A percentile compares a stretch with the other conserved stretches of the same genome.
phyloP scores from a whole-genome alignment of 192 early-diverging fungal genomes.

The Pilobolus umbonatus region DNA sequence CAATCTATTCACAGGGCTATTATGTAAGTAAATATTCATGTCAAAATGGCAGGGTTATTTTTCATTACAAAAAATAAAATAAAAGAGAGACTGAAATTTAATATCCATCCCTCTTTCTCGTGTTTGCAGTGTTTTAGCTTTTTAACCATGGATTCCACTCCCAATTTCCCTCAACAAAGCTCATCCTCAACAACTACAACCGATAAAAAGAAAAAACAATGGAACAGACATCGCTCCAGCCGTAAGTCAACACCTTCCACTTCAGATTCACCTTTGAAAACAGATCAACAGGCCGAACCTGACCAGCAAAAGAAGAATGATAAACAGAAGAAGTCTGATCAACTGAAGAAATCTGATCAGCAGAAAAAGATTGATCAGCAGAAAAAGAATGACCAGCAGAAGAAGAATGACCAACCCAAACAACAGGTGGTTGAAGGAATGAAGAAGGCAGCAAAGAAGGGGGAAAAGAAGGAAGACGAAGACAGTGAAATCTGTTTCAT shows the following conservation, averaged over 20 bases:
- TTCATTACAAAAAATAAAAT: neutral
- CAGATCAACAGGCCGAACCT: too few species aligned
- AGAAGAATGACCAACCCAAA: neutral
- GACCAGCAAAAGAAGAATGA: neutral
- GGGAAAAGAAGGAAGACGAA: constrained; percentile 31
- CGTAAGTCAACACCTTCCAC: too few species aligned
- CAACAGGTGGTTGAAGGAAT: too few species aligned
- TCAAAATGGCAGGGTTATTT: too few species aligned
- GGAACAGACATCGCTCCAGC: constrained; percentile 2
- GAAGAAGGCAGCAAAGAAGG: neutral
- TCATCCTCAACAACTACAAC: neutral
- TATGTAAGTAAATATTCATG: too few species aligned
- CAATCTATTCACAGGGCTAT: too few species aligned
- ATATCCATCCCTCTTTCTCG: constrained; percentile 1
- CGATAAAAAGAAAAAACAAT: too few species aligned
- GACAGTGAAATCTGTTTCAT: constrained; percentile 69
- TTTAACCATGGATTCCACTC: too few species aligned
- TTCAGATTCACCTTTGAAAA: too few species aligned
- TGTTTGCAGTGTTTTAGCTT: too few species aligned
- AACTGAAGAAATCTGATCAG: neutral
- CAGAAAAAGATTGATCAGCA: neutral
- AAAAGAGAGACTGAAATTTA: neutral
- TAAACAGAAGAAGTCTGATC: neutral
- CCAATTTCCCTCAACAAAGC: too few species aligned
- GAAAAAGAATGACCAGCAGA: neutral